Evolutionary conservation across 2,329 filamentous ascomycete genomes (phyloP).

Genomic region (Colletotrichum coccodes): DNA sequence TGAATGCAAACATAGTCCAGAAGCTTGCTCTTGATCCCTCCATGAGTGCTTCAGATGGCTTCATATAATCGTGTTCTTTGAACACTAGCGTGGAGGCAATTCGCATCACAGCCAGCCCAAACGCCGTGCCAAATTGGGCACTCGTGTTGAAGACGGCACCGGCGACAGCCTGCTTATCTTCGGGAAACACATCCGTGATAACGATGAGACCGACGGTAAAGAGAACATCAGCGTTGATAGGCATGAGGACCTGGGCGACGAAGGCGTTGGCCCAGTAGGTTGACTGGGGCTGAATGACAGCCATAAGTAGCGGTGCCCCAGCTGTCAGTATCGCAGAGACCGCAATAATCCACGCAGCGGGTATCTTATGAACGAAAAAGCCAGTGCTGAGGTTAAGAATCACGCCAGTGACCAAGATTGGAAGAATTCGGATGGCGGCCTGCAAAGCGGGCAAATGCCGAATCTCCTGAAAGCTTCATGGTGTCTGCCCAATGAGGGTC

Average conservation of each 20-base stretch:
- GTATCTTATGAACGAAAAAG: slow-evolving; percentile 45
- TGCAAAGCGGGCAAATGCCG: slow-evolving; percentile 49
- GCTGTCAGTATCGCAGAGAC: slow-evolving; percentile 47
- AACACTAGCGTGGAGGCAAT: no score
- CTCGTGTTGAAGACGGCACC: slow-evolving; percentile 70
- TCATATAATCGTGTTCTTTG: no score
- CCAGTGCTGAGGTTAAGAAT: slow-evolving; percentile 46
- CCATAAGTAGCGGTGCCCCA: slow-evolving; percentile 57
- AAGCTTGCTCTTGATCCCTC: no score
- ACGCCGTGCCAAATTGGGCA: slow-evolving; percentile 63
- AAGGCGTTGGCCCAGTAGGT: slow-evolving; percentile 55
- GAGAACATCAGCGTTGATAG: slow-evolving; percentile 56
- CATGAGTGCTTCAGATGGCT: no score
- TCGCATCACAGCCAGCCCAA: no score
- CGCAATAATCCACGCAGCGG: slow-evolving; percentile 42
- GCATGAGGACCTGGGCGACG: slow-evolving; percentile 50
- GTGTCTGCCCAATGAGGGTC: slow-evolving; percentile 12
- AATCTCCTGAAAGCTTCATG: slow-evolving; percentile 53
- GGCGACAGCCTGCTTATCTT: slow-evolving; percentile 64
- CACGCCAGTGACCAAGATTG: slow-evolving; percentile 46
- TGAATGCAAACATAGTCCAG: no score
- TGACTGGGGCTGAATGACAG: slow-evolving; percentile 51
- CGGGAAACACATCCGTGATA: slow-evolving; percentile 63
- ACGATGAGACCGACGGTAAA: slow-evolving; percentile 66
- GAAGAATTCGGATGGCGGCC: slow-evolving; percentile 52